Evolutionary conservation across 2,329 filamentous ascomycete genomes (phyloP).

Genomic region (Graphilbum fragrans): DNA sequence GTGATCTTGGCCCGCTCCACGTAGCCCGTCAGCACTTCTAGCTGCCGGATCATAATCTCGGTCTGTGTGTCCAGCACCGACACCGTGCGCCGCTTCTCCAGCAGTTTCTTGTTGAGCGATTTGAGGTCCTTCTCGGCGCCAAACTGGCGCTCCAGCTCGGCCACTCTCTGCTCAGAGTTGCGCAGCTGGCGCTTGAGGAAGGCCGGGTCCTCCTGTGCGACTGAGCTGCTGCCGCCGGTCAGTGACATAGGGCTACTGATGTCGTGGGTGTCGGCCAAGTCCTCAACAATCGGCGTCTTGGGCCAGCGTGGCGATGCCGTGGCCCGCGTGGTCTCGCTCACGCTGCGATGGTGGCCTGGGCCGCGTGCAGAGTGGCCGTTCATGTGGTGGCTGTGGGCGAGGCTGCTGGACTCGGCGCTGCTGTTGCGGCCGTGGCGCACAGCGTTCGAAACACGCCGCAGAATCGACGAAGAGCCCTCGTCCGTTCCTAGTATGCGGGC

Average conservation of each 20-base stretch:
- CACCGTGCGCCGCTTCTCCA: conserved; percentile 92
- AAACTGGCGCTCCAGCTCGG: conserved; percentile 76
- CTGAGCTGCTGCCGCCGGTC: conserved; percentile 42
- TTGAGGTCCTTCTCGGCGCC: conserved; percentile 52
- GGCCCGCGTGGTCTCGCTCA: conserved; percentile 54
- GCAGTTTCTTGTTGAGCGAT: conserved; percentile 73
- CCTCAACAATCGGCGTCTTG: conserved; percentile 51
- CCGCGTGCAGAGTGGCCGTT: conserved; percentile 19
- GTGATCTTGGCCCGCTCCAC: conserved; percentile 77
- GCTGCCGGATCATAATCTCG: conserved; percentile 86
- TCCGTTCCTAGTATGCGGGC: conserved; percentile 74
- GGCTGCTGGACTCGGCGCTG: conserved; percentile 51
- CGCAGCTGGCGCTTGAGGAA: conserved; percentile 65
- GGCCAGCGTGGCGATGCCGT: conserved; percentile 58
- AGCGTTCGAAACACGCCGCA: conserved; percentile 83
- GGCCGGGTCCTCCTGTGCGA: conserved; percentile 45
- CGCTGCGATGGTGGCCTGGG: conserved; percentile 44
- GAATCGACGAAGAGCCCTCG: conserved; percentile 64
- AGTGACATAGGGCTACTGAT: conserved; percentile 62
- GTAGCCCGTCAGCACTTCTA: conserved; percentile 81
- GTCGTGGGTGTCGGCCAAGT: conserved; percentile 39
- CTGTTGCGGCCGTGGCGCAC: conserved; percentile 86
- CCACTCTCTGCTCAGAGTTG: conserved; percentile 71
- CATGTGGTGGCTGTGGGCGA: conserved; percentile 3
- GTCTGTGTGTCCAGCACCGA: conserved; percentile 88